Percentiles rank a stretch among this genome's conserved stretches.
Evolutionary conservation across 2,329 filamentous ascomycete species (phyloP).

Genomic region (Ascochyta pisi): DNA sequence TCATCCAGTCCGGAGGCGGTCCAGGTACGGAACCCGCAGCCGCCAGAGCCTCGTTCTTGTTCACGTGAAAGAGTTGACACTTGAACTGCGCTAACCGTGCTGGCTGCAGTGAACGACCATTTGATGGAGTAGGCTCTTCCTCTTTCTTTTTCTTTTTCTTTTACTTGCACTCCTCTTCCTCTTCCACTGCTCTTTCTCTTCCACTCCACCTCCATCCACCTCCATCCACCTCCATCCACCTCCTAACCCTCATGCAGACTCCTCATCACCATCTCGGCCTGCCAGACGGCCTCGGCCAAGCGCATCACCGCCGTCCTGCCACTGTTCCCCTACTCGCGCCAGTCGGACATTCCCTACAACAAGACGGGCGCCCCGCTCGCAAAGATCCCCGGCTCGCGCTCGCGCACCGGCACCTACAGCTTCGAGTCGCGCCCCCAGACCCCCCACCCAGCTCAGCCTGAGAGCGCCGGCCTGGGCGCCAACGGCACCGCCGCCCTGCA

Average conservation of each 20-base stretch:
- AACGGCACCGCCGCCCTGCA: slow-evolving; percentile 73
- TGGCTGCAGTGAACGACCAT: slow-evolving; percentile 79
- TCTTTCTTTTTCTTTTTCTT: too few relatives aligned
- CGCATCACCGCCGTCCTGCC: slow-evolving; percentile 93
- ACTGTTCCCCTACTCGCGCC: slow-evolving; percentile 94
- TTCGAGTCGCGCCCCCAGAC: slow-evolving; percentile 93
- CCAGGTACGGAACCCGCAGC: slow-evolving; percentile 51
- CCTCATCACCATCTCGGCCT: slow-evolving; percentile 97
- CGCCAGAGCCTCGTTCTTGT: too few relatives aligned
- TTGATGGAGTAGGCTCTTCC: slow-evolving; percentile 72
- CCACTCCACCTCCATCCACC: too few relatives aligned
- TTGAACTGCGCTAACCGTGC: slow-evolving; percentile 22
- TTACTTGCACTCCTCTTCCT: too few relatives aligned
- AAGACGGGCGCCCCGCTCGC: slow-evolving; percentile 89
- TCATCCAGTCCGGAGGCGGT: slow-evolving; percentile 91
- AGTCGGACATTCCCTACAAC: slow-evolving; percentile 96
- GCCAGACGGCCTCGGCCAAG: slow-evolving; percentile 91
- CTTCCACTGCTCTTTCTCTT: too few relatives aligned
- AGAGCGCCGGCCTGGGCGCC: slow-evolving; percentile 65
- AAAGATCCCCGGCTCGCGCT: slow-evolving; percentile 60
- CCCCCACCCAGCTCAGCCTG: slow-evolving; percentile 74
- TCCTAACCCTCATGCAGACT: slow-evolving; percentile 56
- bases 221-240: too few relatives aligned
- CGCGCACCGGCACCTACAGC: slow-evolving; percentile 67
- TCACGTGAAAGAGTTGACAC: too few relatives aligned